phyloP scores from a whole-genome alignment of 192 early-diverging fungal genomes.

The Podila horticola region DNA sequence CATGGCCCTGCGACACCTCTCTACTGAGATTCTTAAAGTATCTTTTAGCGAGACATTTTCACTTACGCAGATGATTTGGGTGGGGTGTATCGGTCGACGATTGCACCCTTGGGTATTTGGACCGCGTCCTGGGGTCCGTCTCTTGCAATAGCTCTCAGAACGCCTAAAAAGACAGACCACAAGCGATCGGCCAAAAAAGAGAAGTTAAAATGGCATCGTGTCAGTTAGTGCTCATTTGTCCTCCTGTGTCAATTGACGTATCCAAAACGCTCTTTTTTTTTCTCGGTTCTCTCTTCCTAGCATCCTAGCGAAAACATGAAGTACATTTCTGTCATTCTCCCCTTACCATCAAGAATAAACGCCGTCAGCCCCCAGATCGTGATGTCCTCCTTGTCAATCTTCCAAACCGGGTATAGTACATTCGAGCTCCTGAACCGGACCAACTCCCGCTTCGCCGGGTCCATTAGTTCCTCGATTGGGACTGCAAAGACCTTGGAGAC shows the following conservation, averaged over 20 bases:
- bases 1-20: too few species aligned
- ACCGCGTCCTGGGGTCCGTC: slow-evolving; percentile 16
- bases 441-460: slow-evolving; percentile 49
- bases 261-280: too few species aligned
- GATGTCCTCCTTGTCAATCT: slow-evolving; percentile 54
- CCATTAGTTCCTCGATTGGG: slow-evolving; percentile 70
- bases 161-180: slow-evolving; percentile 4
- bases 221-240: too few species aligned
- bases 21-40: too few species aligned
- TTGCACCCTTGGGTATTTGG: slow-evolving; percentile 20
- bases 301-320: not conserved
- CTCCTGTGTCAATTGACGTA: too few species aligned
- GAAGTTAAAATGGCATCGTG: not conserved
- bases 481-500: slow-evolving; percentile 76
- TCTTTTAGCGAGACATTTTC: too few species aligned
- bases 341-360: slow-evolving; percentile 74
- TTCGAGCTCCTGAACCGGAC: slow-evolving; percentile 64
- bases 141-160: slow-evolving; percentile 16
- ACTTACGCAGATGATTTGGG: slow-evolving; percentile 34
- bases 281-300: too few species aligned
- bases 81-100: slow-evolving; percentile 12
- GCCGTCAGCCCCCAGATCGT: slow-evolving; percentile 86
- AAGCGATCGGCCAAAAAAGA: not conserved
- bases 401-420: slow-evolving; percentile 68
- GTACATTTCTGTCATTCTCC: not conserved